Evolutionary conservation across 495 filamentous ascomycete genomes (phyloP).

Genomic region (Penicillium lividum): DNA sequence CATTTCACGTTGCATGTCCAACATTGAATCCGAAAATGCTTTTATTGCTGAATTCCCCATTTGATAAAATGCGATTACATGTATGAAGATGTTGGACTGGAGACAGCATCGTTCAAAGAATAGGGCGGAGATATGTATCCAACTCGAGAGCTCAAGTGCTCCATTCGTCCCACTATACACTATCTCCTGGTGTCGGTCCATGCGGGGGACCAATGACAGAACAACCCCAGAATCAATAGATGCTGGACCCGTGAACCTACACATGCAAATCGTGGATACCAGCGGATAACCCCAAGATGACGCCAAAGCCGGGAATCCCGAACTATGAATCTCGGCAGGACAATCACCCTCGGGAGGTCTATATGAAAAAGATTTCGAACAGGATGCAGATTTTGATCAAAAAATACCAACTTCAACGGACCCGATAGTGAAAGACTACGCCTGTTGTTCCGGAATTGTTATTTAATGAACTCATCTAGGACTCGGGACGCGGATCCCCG

Average conservation of each 20-base stretch:
- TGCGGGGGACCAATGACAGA: not conserved
- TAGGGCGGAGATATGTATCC: not conserved
- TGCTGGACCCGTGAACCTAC: not conserved
- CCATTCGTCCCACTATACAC: not conserved
- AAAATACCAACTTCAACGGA: not conserved
- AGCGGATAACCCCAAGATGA: not conserved
- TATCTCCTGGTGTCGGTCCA: not conserved
- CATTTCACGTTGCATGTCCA: no score
- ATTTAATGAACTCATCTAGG: no score
- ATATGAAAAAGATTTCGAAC: not conserved
- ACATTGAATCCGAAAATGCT: no score
- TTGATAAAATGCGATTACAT: no score
- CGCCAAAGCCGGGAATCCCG: not conserved
- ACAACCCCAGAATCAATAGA: not conserved
- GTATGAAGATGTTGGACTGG: no score
- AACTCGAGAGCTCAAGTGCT: not conserved
- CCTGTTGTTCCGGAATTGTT: no score
- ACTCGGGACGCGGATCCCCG: not conserved
- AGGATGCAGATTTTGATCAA: not conserved
- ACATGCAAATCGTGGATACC: not conserved
- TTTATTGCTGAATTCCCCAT: no score
- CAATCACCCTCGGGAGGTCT: not conserved
- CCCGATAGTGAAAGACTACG: not conserved
- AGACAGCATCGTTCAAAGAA: no score
- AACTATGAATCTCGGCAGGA: not conserved